Conservation (phyloP, 2,329 filamentous ascomycete species). For the Diplodia corticola region DNA sequence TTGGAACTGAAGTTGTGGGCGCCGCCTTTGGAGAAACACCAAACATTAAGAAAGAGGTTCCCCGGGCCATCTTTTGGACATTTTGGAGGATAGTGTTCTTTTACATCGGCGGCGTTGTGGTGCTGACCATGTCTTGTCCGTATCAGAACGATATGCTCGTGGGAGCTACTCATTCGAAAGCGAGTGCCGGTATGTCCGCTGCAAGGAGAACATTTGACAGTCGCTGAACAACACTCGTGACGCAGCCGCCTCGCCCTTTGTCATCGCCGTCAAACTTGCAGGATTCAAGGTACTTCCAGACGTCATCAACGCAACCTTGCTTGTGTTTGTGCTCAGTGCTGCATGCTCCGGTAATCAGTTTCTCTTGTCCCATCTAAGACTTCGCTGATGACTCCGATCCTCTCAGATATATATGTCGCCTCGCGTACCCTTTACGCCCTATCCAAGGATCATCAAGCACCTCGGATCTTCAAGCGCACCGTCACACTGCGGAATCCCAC, state of each 20-base stretch:
- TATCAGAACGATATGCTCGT: constrained; percentile 59
- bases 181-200: background rate
- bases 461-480: constrained; percentile 37
- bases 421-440: constrained; percentile 46
- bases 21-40: constrained; percentile 74
- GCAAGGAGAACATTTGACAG: background rate
- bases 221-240: constrained; percentile 50
- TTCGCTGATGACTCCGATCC: background rate
- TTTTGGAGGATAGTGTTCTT: constrained; percentile 73
- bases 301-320: constrained; percentile 75
- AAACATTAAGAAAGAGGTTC: constrained; percentile 71
- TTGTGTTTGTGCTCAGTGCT: constrained; percentile 76
- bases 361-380: background rate
- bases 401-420: constrained; percentile 37
- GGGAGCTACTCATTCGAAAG: constrained; percentile 1
- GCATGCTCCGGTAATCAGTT: constrained; percentile 41
- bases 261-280: constrained; percentile 48
- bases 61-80: constrained; percentile 70
- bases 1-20: constrained; percentile 73
- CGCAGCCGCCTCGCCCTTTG: constrained; percentile 58
- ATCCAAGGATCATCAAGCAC: constrained; percentile 46
- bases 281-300: constrained; percentile 47
- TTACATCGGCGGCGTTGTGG: constrained; percentile 62
- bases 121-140: constrained; percentile 70
- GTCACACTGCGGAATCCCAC: constrained; percentile 26